These are phyloP conservation scores for Effrenium voratum DNA, from an alignment of 73 alveolate species.

Conservation along the genomic window DNA sequence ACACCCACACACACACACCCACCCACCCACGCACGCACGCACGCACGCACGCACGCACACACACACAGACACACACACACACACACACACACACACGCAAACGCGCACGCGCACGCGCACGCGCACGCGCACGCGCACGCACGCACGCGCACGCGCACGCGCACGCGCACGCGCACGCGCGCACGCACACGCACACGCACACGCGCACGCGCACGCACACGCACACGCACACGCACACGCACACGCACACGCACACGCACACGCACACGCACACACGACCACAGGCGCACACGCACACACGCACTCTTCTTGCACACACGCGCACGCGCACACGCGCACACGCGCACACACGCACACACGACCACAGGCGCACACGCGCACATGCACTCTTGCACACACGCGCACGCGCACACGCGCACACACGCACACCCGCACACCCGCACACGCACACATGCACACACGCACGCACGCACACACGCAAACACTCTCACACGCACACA, in stretches of 20 bases:
- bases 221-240: constrained; percentile 1
- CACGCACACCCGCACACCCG: not conserved
- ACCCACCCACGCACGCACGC: not conserved
- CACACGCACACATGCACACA: not conserved
- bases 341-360: not conserved
- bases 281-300: not conserved
- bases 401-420: not conserved
- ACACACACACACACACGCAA: not conserved
- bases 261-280: not conserved
- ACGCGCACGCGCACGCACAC: not conserved
- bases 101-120: not conserved
- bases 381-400: not conserved
- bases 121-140: not conserved
- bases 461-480: no score
- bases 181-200: not conserved
- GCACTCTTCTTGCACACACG: not conserved
- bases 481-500: no score
- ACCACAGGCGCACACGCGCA: not conserved
- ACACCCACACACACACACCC: not conserved
- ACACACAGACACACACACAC: not conserved
- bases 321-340: not conserved
- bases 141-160: not conserved
- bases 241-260: not conserved
- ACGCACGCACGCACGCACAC: not conserved
- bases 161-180: not conserved